Percentiles rank a stretch among this genome's conserved stretches.
Evolutionary conservation across 257 asterid species (phyloP).

Genomic region (Parsonsia alboflavescens): DNA sequence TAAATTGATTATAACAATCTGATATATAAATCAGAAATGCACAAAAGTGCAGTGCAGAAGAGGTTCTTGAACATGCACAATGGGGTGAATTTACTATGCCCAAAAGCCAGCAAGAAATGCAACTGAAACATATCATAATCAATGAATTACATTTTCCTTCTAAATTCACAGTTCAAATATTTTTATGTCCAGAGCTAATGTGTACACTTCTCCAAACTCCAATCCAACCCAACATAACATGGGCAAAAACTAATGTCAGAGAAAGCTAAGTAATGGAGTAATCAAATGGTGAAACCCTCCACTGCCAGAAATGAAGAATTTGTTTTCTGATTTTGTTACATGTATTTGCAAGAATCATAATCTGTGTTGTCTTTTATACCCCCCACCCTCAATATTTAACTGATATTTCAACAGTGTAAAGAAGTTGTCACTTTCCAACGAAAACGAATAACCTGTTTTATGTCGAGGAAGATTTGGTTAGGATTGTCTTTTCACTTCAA

Average conservation of each 20-base stretch:
- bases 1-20: too few relatives aligned
- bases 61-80: too few relatives aligned
- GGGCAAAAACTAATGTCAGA: background rate
- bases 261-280: constrained; percentile 4
- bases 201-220: background rate
- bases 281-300: constrained; percentile 11
- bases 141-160: background rate
- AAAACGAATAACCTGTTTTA: background rate
- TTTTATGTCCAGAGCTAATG: background rate
- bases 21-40: too few relatives aligned
- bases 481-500: background rate
- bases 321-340: constrained; percentile 15
- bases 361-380: constrained; percentile 28
- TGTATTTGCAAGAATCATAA: constrained; percentile 28
- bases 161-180: background rate
- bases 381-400: constrained; percentile 33
- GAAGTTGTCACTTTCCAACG: background rate
- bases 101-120: background rate
- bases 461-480: constrained; percentile 2
- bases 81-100: background rate
- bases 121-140: background rate
- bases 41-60: too few relatives aligned
- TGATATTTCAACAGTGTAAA: constrained; percentile 8
- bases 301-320: constrained; percentile 15
- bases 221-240: background rate